phyloP scores from a whole-genome alignment of 495 filamentous ascomycete genomes.

The Neohortaea acidophila region DNA sequence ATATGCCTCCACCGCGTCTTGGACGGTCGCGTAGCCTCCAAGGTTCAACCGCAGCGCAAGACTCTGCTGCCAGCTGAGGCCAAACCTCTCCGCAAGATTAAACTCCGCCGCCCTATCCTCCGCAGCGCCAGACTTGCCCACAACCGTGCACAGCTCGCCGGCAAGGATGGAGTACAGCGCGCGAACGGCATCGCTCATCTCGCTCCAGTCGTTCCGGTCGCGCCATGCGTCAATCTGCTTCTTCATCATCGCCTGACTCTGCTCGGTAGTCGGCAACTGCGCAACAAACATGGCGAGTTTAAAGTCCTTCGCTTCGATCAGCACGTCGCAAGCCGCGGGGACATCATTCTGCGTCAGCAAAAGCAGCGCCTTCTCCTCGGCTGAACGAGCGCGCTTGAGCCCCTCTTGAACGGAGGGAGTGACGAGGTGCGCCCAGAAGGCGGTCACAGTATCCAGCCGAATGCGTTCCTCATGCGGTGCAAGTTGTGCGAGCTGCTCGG shows the following conservation, averaged over 20 bases:
- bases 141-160: conserved; percentile 66
- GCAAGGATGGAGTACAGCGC: conserved; percentile 79
- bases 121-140: conserved; percentile 51
- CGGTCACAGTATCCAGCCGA: conserved; percentile 38
- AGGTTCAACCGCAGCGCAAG: conserved; percentile 89
- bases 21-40: conserved; percentile 50
- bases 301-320: conserved; percentile 57
- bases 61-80: conserved; percentile 78
- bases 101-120: conserved; percentile 71
- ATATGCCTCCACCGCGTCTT: conserved; percentile 54
- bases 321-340: conserved; percentile 60
- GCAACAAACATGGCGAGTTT: conserved; percentile 71
- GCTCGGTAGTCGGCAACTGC: conserved; percentile 44
- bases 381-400: conserved; percentile 25
- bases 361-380: conserved; percentile 73
- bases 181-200: conserved; percentile 72
- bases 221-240: conserved; percentile 75
- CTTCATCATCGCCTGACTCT: conserved; percentile 49
- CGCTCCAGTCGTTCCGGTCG: conserved; percentile 60
- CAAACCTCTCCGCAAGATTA: conserved; percentile 62
- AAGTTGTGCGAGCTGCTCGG: conserved; percentile 32
- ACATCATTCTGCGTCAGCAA: conserved; percentile 63
- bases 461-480: conserved; percentile 33
- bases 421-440: conserved; percentile 52
- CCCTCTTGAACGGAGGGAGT: conserved; percentile 37